phyloP scores from a whole-genome alignment of 2,329 filamentous ascomycete species.

The Fusarium brevicatenulatum region DNA sequence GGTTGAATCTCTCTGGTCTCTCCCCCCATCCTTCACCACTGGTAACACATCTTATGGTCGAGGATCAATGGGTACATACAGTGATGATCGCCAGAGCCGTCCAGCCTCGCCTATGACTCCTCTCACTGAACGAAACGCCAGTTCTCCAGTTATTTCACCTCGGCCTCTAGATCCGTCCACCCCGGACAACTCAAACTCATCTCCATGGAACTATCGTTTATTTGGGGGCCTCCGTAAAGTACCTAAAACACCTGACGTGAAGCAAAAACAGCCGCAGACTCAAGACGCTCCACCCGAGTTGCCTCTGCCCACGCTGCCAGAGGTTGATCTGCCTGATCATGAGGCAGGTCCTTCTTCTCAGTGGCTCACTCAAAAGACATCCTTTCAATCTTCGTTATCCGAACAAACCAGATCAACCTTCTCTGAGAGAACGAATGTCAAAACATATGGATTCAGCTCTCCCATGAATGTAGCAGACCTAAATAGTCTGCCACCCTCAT shows the following conservation, averaged over 20 bases:
- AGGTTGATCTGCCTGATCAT: constrained; percentile 37
- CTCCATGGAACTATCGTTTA: constrained; percentile 65
- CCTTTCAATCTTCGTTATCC: constrained; percentile 44
- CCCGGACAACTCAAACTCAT: constrained; percentile 40
- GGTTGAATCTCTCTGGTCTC: constrained; percentile 51
- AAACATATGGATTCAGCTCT: constrained; percentile 62
- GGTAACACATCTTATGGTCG: constrained; percentile 61
- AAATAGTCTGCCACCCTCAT: constrained; percentile 55
- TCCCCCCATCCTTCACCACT: constrained; percentile 57
- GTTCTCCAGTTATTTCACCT: constrained; percentile 35
- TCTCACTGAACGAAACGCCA: constrained; percentile 52
- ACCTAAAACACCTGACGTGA: constrained; percentile 50
- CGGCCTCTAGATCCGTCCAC: constrained; percentile 27
- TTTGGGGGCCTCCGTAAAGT: constrained; percentile 66
- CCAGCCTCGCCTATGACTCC: constrained; percentile 62
- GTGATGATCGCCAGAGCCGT: constrained; percentile 58
- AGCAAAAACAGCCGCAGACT: constrained; percentile 52
- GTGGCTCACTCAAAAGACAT: constrained; percentile 36
- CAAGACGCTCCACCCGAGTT: constrained; percentile 42
- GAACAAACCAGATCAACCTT: constrained; percentile 54
- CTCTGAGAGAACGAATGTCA: constrained; percentile 65
- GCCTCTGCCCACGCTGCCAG: constrained; percentile 46
- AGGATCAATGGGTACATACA: constrained; percentile 58
- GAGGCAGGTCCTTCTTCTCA: constrained; percentile 32
- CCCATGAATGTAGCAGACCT: constrained; percentile 47